A percentile compares a stretch with the other conserved stretches of the same genome.
These are phyloP conservation scores for Skeletonema menzelii DNA, from an alignment of 108 stramenopile genomes.

Conservation along the genomic window DNA sequence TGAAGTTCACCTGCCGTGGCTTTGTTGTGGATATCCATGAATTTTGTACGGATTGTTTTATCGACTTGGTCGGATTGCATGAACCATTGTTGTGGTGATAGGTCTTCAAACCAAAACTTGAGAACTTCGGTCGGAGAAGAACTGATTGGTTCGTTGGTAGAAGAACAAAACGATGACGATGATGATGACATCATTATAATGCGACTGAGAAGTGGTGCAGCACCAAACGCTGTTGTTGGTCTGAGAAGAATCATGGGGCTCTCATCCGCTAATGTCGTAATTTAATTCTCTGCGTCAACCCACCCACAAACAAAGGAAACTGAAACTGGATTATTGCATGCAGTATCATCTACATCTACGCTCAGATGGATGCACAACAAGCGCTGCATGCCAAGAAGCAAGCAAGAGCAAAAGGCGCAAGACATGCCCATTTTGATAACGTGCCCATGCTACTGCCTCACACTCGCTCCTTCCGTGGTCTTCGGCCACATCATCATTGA, in stretches of 20 bases:
- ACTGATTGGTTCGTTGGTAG: not conserved
- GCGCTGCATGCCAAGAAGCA: no score
- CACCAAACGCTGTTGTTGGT: not conserved
- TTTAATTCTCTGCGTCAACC: no score
- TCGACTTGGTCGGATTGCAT: conserved; percentile 2
- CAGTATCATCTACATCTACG: no score
- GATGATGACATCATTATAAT: not conserved
- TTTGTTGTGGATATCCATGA: not conserved
- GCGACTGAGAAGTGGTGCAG: not conserved
- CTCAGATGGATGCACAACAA: no score
- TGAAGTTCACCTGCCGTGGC: conserved; percentile 17
- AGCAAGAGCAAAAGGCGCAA: no score
- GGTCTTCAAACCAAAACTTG: conserved; percentile 26
- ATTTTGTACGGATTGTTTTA: not conserved
- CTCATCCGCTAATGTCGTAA: no score
- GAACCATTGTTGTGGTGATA: conserved; percentile 18
- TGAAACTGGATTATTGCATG: no score
- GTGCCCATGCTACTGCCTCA: no score
- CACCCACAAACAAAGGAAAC: no score
- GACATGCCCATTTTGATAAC: no score
- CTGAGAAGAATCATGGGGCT: not conserved
- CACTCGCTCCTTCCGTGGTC: no score
- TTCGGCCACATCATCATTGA: no score
- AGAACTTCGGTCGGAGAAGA: conserved; percentile 2
- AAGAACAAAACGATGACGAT: not conserved